Base-by-base conservation (phyloP, 441 rosid genomes). In the Manihot esculenta region DNA sequence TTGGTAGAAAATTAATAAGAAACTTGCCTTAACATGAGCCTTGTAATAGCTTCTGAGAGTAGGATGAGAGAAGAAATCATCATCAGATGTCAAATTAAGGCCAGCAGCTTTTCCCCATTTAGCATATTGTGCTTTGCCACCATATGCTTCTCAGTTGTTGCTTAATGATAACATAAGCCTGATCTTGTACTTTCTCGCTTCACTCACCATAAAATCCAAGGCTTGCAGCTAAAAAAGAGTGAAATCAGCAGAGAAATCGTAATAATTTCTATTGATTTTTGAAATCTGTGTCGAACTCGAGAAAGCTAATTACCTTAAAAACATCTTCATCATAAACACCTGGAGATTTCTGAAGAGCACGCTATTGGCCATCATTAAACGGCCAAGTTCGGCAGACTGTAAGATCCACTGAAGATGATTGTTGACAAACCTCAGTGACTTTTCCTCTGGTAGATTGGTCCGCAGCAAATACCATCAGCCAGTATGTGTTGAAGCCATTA, bases 341-440 rank as follows among this genome's bases (percentile, higher is more conserved):
- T 17, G 93, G 97, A 74, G 91, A 86, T 75, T 80, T 92, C 84
- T 90, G 98, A 77, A 94, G 96, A 72, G 98, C 97, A 64, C 92
- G 84, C 94, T 93, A 92, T 66, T 92, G 99, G 68, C 94, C 98
- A 71, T 94, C 96, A 41, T 92, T 94, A 71, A 92, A 94, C 23
- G 96, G 97, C 99, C 99, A 92, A 56, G 99, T 94, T 79, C 99
- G 85, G 76, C 97, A 89, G 69, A 92, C 97, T 11, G 97, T 89
- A 24, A 94, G 77, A 55, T 98, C 98, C 33, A 87, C 91, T 0
- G 97, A 84, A 59, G 94, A 82, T 44, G 98, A 97, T 70, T 92
- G 94, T 71, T 89, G 90, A 72, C 92, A 89, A 69, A 90, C 75
- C 69, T 94, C 91, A 15, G 84, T 87, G 68, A 92, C 94, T 81